Base-by-base conservation (phyloP, 345 rosid species). In the Pistacia vera region DNA sequence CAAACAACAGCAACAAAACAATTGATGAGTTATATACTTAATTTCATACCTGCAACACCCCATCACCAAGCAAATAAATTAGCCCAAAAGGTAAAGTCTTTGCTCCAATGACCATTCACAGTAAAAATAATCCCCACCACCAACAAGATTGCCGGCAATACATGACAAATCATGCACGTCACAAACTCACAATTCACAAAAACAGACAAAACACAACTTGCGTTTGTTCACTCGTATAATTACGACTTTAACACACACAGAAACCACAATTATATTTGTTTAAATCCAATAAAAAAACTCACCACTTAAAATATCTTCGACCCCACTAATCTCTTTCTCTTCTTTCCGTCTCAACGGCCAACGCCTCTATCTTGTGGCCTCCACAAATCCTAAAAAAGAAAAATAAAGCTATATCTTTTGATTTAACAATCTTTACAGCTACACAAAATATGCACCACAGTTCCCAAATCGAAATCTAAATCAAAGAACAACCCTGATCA, bases 121-220 rank as follows among this genome's bases (percentile, higher is more conserved):
- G 49, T 12, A 69, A 46, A 10, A 60, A 46, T 60, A 58, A 52
- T 33, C 66, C 72, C 63, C 57, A 59, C 76, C 6, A 41, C 46
- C 46, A 41, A 41, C 6, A 41, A 76, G 38, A 64, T 70, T 56
- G 72, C 75, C n/a, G 13, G 63, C 63, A 63, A 54, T 78, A 67
- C 20, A 73, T 46, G 74, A 83, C 76, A 77, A 35, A 66, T 46
- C 55, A 84, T 64, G 73, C 82, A 77, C 69, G 81, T 76, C 82
- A 66, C 22, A 22, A 22, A 22, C 22, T 22, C 22, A 22, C 82
- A 77, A 71, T 81, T 78, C 81, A 66, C 1, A 59, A 33, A 63
- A 76, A 51, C 60, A 69, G 78, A 78, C 81, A 81, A 79, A 44
- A 52, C 66, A 12, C 30, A 61, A 20, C 63, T 35, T 11, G 72